Evolutionary conservation across 345 rosid species (phyloP).

Genomic region (Cardamine resedifolia): DNA sequence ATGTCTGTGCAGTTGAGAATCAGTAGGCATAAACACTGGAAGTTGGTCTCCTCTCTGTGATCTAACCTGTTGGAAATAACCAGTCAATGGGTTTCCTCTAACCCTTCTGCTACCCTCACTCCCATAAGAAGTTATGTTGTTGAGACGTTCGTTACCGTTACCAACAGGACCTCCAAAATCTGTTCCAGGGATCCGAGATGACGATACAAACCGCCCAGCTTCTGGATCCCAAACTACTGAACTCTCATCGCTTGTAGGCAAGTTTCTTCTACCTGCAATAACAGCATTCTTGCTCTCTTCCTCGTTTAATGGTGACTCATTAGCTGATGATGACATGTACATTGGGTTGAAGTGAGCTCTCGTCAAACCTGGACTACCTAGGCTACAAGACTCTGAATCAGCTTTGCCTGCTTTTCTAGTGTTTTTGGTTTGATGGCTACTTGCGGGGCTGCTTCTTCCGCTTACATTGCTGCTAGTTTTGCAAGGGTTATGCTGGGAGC

Average conservation of each 20-base stretch:
- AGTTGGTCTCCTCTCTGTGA: slow-evolving; percentile 76
- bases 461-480: slow-evolving; percentile 63
- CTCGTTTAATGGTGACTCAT: slow-evolving; percentile 54
- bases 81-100: slow-evolving; percentile 47
- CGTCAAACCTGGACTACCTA: slow-evolving; percentile 45
- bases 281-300: slow-evolving; percentile 24
- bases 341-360: slow-evolving; percentile 78
- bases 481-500: slow-evolving; percentile 54
- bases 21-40: slow-evolving; percentile 83
- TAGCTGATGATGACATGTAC: slow-evolving; percentile 54
- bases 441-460: slow-evolving; percentile 73
- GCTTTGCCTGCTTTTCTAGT: slow-evolving; percentile 57
- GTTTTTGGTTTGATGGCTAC: slow-evolving; percentile 55
- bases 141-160: slow-evolving; percentile 55
- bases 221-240: slow-evolving; percentile 87
- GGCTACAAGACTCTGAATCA: slow-evolving; percentile 54
- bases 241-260: slow-evolving; percentile 41
- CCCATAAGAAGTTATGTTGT: slow-evolving; percentile 39
- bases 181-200: slow-evolving; percentile 51
- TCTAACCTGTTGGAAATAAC: slow-evolving; percentile 58
- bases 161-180: slow-evolving; percentile 68
- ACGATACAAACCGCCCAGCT: slow-evolving; percentile 78
- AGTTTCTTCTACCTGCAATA: slow-evolving; percentile 41
- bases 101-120: slow-evolving; percentile 29
- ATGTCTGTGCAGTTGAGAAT: slow-evolving; percentile 51